Evolutionary conservation across 768 basidiomycete species (phyloP), one percentile per base, ranked within the genome.

Genomic region (Saitozyma sp.): DNA sequence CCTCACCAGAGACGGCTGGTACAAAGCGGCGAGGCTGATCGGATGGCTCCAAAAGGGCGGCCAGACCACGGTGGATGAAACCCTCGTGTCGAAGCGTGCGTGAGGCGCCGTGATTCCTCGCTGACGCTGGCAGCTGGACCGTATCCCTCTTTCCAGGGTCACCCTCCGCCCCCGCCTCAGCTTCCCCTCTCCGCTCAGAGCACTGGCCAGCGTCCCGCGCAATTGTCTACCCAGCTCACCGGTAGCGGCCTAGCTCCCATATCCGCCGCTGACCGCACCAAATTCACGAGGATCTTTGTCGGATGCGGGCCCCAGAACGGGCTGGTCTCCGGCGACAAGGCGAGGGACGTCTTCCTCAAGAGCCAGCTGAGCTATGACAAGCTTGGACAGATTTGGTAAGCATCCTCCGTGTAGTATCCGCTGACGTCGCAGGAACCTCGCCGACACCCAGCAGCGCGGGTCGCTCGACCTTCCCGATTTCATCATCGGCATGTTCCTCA

Each of bases 381-480:
- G 67, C 85, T 99, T 29, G 87, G 89, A 41, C 89, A 92, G 76
- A 94, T 98, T 81, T 99, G 96, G 95, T 91, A 62, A 58, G 86
- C 39, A 19, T 5, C 5, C 2, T 29, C 20, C 50, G 16, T 40
- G 45, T 8, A 19, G 37, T 51, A 56, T 41, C 16, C 39, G 55
- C 54, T 41, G 58, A 41, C 11, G 20, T 16, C 53, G 3, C 70
- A 96, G 93, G 94, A 88, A 84, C 66, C 85, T 99, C 45, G 89
- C 94, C n/a, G 96, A 99, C 79, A 94, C 93, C 4, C 90, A 94
- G 79, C 86, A 89, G 68, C 85, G 96, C 64, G 95, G 96, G 56
- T 82, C 84, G 11, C 87, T 99, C 63, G 96, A 99, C 78, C 82
- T 86, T 14, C 84, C 88, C 50, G 96, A 99, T 80, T 99, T 99